Percentiles rank a stretch among this genome's conserved stretches.
These are phyloP conservation scores for Papilionanthe hybrid DNA, from an alignment of 116 monocot species.

Conservation along the genomic window DNA sequence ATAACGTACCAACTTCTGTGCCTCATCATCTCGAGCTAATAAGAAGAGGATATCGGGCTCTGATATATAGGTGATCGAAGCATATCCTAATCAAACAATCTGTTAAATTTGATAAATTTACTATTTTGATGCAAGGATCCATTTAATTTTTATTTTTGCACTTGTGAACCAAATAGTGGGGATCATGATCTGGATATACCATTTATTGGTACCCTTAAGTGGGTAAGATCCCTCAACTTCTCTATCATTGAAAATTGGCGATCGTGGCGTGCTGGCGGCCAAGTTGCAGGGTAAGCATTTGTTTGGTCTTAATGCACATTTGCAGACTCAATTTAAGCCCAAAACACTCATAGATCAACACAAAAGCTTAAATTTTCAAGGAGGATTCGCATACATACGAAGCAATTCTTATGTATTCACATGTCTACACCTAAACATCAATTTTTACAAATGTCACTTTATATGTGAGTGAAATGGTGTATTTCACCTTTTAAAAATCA, in stretches of 20 bases:
- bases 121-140: not conserved
- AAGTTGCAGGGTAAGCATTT: conserved; percentile 35
- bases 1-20: conserved; percentile 30
- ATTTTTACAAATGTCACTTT: too few species aligned
- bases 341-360: too few species aligned
- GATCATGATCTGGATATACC: conserved; percentile 35
- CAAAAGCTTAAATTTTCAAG: too few species aligned
- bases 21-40: conserved; percentile 41
- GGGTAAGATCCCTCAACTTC: conserved; percentile 42
- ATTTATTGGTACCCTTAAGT: conserved; percentile 32
- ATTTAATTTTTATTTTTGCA: not conserved
- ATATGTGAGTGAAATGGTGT: too few species aligned
- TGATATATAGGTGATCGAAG: conserved; percentile 53
- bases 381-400: too few species aligned
- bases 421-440: too few species aligned
- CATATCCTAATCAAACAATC: too few species aligned
- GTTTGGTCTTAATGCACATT: too few species aligned
- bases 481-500: too few species aligned
- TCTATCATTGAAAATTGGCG: conserved; percentile 30
- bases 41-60: conserved; percentile 45
- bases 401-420: too few species aligned
- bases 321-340: too few species aligned
- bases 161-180: conserved; percentile 19
- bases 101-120: not conserved
- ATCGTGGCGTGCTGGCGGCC: conserved; percentile 28